phyloP scores from a whole-genome alignment of 2,329 filamentous ascomycete genomes.

The Apiospora koreana region DNA sequence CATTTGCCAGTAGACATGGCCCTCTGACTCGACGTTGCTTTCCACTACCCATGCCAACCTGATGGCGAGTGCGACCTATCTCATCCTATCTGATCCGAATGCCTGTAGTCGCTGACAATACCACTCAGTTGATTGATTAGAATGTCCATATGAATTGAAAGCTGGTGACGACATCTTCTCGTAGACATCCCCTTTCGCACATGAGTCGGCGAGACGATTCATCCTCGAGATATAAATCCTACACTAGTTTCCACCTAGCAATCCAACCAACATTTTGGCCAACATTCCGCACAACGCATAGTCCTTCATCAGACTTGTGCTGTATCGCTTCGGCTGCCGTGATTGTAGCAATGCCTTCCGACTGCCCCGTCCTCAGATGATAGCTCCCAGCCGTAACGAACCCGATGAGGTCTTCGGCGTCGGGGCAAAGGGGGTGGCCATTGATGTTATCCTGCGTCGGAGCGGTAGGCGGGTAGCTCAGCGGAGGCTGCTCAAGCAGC shows the following conservation, averaged over 20 bases:
- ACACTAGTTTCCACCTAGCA: conserved; percentile 73
- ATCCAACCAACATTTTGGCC: conserved; percentile 80
- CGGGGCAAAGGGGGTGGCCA: conserved; percentile 69
- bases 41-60: neutral
- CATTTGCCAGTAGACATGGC: neutral
- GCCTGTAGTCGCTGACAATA: neutral
- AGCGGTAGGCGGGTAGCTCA: conserved; percentile 36
- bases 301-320: conserved; percentile 52
- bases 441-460: conserved; percentile 41
- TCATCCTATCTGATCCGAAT: neutral
- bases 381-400: conserved; percentile 89
- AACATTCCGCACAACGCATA: conserved; percentile 81
- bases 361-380: conserved; percentile 74
- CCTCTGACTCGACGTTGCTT: neutral
- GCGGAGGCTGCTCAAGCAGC: conserved; percentile 41
- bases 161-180: neutral
- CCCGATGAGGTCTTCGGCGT: conserved; percentile 75
- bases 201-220: neutral
- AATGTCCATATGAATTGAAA: neutral
- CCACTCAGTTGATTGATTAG: neutral
- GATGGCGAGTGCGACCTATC: neutral
- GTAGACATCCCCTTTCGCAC: neutral
- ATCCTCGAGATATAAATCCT: neutral
- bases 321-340: conserved; percentile 38
- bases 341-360: conserved; percentile 74